Conservation (phyloP, 1,139 yeast species). For the Magnusiomyces sp. region DNA sequence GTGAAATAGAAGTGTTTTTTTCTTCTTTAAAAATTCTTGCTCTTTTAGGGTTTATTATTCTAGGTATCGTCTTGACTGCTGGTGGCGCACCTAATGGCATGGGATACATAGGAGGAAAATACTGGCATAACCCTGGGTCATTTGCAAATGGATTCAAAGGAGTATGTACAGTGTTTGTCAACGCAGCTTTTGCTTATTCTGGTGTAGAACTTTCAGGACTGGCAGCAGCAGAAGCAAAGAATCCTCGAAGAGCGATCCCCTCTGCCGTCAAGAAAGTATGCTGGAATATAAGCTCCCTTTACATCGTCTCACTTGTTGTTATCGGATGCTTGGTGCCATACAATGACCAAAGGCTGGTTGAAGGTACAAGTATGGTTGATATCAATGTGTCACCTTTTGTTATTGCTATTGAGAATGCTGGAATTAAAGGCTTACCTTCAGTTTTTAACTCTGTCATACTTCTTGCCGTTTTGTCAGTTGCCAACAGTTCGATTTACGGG, state of each 20-base stretch:
- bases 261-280: constrained; percentile 65
- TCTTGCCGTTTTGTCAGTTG: constrained; percentile 59
- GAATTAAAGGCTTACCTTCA: constrained; percentile 52
- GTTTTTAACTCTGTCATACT: constrained; percentile 66
- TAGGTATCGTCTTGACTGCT: constrained; percentile 51
- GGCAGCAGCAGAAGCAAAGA: constrained; percentile 53
- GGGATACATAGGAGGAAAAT: constrained; percentile 56
- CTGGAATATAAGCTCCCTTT: constrained; percentile 63
- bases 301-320: constrained; percentile 50
- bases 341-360: constrained; percentile 55
- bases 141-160: constrained; percentile 70
- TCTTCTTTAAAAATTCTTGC: constrained; percentile 56
- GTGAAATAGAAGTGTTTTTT: constrained; percentile 69
- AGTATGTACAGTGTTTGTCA: constrained; percentile 67
- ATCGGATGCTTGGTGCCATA: constrained; percentile 65
- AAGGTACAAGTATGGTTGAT: constrained; percentile 41
- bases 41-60: constrained; percentile 55
- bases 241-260: constrained; percentile 59
- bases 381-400: constrained; percentile 66
- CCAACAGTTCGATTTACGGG: constrained; percentile 68
- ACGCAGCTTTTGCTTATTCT: constrained; percentile 83
- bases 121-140: constrained; percentile 59
- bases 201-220: constrained; percentile 79
- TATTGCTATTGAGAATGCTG: constrained; percentile 51
- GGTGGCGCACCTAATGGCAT: constrained; percentile 63